Conservation (phyloP, 2,329 filamentous ascomycete species). For the Fusarium austroafricanum region DNA sequence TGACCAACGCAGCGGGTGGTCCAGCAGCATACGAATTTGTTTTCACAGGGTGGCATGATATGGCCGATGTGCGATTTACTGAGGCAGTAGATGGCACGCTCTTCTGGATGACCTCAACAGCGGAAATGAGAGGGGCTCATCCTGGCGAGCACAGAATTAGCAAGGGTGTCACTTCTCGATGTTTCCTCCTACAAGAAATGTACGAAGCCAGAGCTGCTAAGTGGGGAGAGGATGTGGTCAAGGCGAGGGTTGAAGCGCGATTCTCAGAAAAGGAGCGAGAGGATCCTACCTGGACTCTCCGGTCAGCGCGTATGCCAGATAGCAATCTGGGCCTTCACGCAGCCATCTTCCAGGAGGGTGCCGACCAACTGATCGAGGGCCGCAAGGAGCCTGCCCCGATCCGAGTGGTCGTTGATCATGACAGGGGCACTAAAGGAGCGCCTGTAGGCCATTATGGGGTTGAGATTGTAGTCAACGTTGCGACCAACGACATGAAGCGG, state of each 20-base stretch:
- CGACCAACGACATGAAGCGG: conserved; percentile 63
- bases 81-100: conserved; percentile 73
- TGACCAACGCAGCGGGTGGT: conserved; percentile 72
- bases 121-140: conserved; percentile 68
- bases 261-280: conserved; percentile 88
- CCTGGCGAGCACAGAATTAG: conserved; percentile 55
- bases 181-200: conserved; percentile 77
- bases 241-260: conserved; percentile 85
- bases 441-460: conserved; percentile 76
- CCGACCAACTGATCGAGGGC: conserved; percentile 70
- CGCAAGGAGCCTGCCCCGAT: conserved; percentile 76
- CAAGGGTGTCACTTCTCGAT: conserved; percentile 69
- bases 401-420: conserved; percentile 78
- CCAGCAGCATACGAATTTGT: conserved; percentile 75
- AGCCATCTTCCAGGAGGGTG: conserved; percentile 78
- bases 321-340: conserved; percentile 69
- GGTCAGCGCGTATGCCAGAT: conserved; percentile 73
- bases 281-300: conserved; percentile 81
- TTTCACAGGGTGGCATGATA: conserved; percentile 78
- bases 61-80: conserved; percentile 78
- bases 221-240: conserved; percentile 86
- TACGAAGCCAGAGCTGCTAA: conserved; percentile 83
- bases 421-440: conserved; percentile 73
- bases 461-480: conserved; percentile 75
- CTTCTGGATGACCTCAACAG: conserved; percentile 75